Percentiles rank a stretch among this genome's conserved stretches.
These are phyloP conservation scores for Primulina huaijiensis DNA, from an alignment of 257 asterid species.

Conservation along the genomic window DNA sequence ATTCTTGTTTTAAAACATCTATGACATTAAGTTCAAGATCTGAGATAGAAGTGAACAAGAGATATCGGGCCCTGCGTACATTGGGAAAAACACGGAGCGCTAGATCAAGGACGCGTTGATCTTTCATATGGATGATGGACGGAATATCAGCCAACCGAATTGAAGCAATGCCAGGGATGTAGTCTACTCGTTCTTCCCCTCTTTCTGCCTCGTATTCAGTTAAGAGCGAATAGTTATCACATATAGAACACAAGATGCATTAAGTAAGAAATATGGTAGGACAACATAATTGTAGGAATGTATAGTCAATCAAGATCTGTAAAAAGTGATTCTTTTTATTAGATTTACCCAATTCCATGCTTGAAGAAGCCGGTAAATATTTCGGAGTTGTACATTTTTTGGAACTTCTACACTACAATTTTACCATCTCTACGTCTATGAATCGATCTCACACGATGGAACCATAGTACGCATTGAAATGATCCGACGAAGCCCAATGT, in stretches of 20 bases:
- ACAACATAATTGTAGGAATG: too few relatives aligned
- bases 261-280: too few relatives aligned
- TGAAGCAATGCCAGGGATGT: constrained; percentile 46
- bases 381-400: too few relatives aligned
- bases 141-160: constrained; percentile 53
- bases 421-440: too few relatives aligned
- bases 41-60: constrained; percentile 39
- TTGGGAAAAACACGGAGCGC: constrained; percentile 23
- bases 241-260: not conserved
- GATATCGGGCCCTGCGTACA: constrained; percentile 38
- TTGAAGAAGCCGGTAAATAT: too few relatives aligned
- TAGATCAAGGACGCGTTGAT: constrained; percentile 26
- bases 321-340: too few relatives aligned
- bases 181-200: constrained; percentile 46
- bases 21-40: constrained; percentile 52
- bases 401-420: too few relatives aligned
- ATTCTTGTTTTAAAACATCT: constrained; percentile 37
- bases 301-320: too few relatives aligned
- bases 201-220: constrained; percentile 31
- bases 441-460: too few relatives aligned
- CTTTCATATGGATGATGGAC: constrained; percentile 30
- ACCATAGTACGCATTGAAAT: too few relatives aligned
- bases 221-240: constrained; percentile 7
- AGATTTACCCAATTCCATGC: too few relatives aligned
- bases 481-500: too few relatives aligned